These are phyloP conservation scores for Conidiobolus incongruus DNA, from an alignment of 371 early-diverging fungal genomes.

Conservation along the genomic window DNA sequence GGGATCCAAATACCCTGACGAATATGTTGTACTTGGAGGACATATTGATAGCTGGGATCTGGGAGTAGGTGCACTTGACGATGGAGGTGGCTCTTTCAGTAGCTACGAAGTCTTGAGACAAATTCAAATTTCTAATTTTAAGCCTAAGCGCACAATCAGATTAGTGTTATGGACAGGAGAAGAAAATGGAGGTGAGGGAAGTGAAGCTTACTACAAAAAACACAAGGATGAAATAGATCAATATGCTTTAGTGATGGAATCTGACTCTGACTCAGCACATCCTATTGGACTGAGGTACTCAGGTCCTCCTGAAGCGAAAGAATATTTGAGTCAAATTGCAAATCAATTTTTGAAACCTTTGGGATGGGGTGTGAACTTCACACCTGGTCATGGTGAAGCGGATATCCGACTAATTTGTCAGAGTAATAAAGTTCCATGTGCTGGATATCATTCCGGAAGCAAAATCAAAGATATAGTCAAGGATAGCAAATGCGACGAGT, in stretches of 20 bases:
- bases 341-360: background rate
- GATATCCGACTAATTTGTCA: conserved; percentile 7
- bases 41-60: conserved; percentile 36
- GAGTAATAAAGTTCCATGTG: background rate
- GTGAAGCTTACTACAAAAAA: conserved; percentile 16
- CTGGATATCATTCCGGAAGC: conserved; percentile 4
- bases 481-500: no score
- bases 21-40: conserved; percentile 25
- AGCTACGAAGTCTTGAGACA: conserved; percentile 23
- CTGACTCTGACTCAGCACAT: conserved; percentile 24
- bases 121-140: conserved; percentile 9
- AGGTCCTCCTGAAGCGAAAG: conserved; percentile 2
- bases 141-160: conserved; percentile 26
- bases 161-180: conserved; percentile 31
- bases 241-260: conserved; percentile 22
- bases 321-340: background rate
- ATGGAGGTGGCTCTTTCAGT: conserved; percentile 25
- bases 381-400: background rate
- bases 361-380: background rate
- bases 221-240: conserved; percentile 13
- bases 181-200: conserved; percentile 21
- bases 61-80: conserved; percentile 24
- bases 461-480: no score
- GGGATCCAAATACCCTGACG: conserved; percentile 19
- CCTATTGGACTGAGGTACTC: conserved; percentile 21